Conservation (phyloP, 1,284 basidiomycete species). For the Tilletiopsis washingtonensis region DNA sequence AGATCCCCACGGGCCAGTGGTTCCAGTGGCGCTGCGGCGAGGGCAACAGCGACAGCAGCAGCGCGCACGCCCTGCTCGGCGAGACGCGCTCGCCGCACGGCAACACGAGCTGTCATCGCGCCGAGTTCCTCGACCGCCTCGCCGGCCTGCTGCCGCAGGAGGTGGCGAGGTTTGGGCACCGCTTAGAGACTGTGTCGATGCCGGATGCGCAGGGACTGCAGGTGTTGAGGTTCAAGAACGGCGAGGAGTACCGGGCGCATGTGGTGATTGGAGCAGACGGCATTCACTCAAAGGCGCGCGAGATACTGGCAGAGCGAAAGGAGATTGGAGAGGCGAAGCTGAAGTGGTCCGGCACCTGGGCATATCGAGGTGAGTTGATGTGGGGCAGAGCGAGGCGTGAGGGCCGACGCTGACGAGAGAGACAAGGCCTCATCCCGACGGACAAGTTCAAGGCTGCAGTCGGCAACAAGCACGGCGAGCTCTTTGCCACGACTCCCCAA, state of each 20-base stretch:
- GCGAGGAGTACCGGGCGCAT: conserved; percentile 19
- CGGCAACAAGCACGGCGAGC: conserved; percentile 17
- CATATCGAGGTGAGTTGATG: conserved; percentile 27
- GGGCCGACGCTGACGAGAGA: too few relatives aligned
- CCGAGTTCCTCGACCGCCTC: conserved; percentile 21
- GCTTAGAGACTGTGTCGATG: conserved; percentile 12
- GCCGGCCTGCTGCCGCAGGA: conserved; percentile 11
- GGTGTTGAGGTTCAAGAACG: conserved; percentile 14
- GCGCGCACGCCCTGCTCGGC: conserved; percentile 11
- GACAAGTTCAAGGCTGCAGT: conserved; percentile 21
- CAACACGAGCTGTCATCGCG: conserved; percentile 22
- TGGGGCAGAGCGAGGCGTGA: conserved; percentile 16
- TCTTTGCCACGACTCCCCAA: conserved; percentile 21
- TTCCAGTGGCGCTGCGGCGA: conserved; percentile 27
- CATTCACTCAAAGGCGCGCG: conserved; percentile 35
- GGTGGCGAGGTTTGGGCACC: conserved; percentile 20
- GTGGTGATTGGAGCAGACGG: conserved; percentile 44
- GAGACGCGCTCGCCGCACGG: conserved; percentile 20
- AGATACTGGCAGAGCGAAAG: conserved; percentile 32
- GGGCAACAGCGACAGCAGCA: too few relatives aligned
- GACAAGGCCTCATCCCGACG: conserved; percentile 26
- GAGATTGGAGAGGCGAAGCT: conserved; percentile 7
- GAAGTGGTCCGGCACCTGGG: conserved; percentile 36
- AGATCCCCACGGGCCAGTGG: conserved; percentile 17
- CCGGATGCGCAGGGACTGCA: not conserved